Evolutionary conservation across 2,329 filamentous ascomycete genomes (phyloP), one percentile per base, ranked within the genome.

Genomic region (Fusarium euwallaceae): DNA sequence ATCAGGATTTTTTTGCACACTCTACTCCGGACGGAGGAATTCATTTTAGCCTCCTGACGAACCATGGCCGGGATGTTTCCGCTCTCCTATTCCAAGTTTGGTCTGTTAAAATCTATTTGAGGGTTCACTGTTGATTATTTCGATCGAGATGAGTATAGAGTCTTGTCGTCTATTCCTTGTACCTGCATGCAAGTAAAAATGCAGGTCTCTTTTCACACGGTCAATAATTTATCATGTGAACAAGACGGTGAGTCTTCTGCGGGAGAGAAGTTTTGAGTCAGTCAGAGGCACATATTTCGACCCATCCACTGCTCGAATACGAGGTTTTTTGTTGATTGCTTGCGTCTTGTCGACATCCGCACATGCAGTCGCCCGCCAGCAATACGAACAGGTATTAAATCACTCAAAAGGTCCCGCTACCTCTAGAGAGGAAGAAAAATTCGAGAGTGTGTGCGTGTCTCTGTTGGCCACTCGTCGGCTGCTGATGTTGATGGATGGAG

Each of bases 341-440:
- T 32, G 10, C 43, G n/a, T 43, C 36, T 43, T 55, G 43, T n/a
- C n/a, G 6, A 22, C 36, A 34, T 61, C 43, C 45, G 56, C 34
- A 39, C 36, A 58, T 32, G 60, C 53, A 58, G 37, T 56, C 48
- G 29, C 48, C 65, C 65, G 65, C 36, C 32, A 64, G 43, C 51
- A 55, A 64, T 64, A 63, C 65, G 61, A 64, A 45, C 48, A 17
- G 17, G 48, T 48, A 37, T 67, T 48, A 56, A 64, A 37, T 64
- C 48, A 48, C 36, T 37, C 63, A 24, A 60, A 60, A 20, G 24
- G 53, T 48, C 22, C 63, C 63, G 48, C 32, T 34, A 34, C 29
- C 27, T 61, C 27, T 12, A 8, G 48, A 53, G 24, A 29, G 27
- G 16, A 22, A 14, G n/a, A 51, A 53, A 29, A n/a, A 20, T 14